These are phyloP conservation scores for Grigorovia humatica DNA, from an alignment of 805 yeast species.

Conservation along the genomic window DNA sequence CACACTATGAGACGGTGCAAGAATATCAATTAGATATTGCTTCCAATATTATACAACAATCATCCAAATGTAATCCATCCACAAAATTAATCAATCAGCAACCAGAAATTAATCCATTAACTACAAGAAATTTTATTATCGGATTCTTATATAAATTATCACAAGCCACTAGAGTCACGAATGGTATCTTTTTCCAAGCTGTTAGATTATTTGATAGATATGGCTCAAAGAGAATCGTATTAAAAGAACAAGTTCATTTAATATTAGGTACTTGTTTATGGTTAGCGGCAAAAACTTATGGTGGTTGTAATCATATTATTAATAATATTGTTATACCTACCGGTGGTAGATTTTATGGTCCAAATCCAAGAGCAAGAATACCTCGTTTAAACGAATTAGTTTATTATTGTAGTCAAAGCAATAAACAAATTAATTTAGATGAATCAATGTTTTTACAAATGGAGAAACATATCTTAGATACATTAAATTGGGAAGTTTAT, in stretches of 20 bases:
- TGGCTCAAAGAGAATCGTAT: slow-evolving; percentile 76
- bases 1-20: slow-evolving; percentile 36
- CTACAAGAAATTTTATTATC: slow-evolving; percentile 58
- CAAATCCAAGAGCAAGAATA: slow-evolving; percentile 63
- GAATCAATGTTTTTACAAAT: slow-evolving; percentile 57
- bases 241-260: slow-evolving; percentile 78
- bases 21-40: slow-evolving; percentile 48
- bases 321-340: slow-evolving; percentile 38
- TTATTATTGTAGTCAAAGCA: slow-evolving; percentile 48
- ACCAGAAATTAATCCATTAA: slow-evolving; percentile 69
- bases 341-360: slow-evolving; percentile 56
- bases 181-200: slow-evolving; percentile 57
- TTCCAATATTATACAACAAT: slow-evolving; percentile 29
- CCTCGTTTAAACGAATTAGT: slow-evolving; percentile 67
- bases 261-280: slow-evolving; percentile 88
- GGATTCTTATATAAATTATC: slow-evolving; percentile 68
- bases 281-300: slow-evolving; percentile 81
- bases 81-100: slow-evolving; percentile 67
- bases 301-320: slow-evolving; percentile 61
- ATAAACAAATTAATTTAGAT: slow-evolving; percentile 36
- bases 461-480: slow-evolving; percentile 65
- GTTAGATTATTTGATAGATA: slow-evolving; percentile 80
- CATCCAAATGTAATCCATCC: slow-evolving; percentile 39
- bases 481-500: slow-evolving; percentile 61
- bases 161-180: slow-evolving; percentile 50